Evolutionary conservation across 2,329 filamentous ascomycete species (phyloP).

Genomic region (Waltergamsia citrina): DNA sequence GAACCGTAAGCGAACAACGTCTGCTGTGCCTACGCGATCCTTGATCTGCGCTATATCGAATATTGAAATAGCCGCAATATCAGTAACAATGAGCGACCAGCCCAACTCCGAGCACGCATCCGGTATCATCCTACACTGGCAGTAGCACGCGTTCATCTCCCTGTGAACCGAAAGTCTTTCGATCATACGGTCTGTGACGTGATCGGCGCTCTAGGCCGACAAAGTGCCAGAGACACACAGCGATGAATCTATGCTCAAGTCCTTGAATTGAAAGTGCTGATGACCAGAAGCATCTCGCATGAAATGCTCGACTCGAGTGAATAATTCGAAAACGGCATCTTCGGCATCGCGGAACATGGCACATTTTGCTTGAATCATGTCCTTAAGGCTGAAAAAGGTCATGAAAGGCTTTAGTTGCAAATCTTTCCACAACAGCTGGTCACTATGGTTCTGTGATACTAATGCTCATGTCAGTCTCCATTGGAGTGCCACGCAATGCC

Average conservation of each 20-base stretch:
- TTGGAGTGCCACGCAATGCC: too few relatives aligned
- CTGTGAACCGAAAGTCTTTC: conserved; percentile 11
- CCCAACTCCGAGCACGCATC: conserved; percentile 11
- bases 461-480: too few relatives aligned
- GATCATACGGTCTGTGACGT: conserved; percentile 14
- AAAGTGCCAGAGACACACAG: conserved; percentile 33
- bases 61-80: not conserved
- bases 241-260: conserved; percentile 49
- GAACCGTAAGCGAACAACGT: too few relatives aligned
- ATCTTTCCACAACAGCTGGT: too few relatives aligned
- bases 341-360: conserved; percentile 20
- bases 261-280: conserved; percentile 56
- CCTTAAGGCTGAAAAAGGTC: conserved; percentile 55
- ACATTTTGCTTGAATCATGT: conserved; percentile 41
- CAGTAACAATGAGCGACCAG: conserved; percentile 11
- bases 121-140: conserved; percentile 15
- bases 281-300: conserved; percentile 36
- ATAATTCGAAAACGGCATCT: conserved; percentile 48
- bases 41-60: not conserved
- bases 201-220: conserved; percentile 15
- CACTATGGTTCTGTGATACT: too few relatives aligned
- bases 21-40: too few relatives aligned
- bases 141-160: conserved; percentile 15
- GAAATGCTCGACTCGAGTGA: conserved; percentile 49
- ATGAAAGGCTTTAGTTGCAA: conserved; percentile 10